A percentile compares a stretch with the other conserved stretches of the same genome.
phyloP scores from a whole-genome alignment of 768 basidiomycete genomes.

The Leccinum truebloodii region DNA sequence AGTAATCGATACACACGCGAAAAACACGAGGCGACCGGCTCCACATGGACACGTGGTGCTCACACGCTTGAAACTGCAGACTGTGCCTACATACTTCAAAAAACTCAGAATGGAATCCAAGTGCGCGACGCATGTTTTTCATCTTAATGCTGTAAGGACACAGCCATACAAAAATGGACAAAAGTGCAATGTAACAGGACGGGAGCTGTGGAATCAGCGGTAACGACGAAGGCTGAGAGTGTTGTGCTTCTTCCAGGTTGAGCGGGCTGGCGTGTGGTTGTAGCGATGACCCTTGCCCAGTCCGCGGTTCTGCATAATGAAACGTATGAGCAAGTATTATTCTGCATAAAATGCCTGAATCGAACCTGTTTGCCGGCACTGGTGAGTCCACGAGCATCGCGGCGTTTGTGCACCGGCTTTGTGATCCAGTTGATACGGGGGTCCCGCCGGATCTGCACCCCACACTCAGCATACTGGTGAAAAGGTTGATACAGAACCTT shows the following conservation, averaged over 20 bases:
- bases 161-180: conserved; percentile 31
- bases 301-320: conserved; percentile 77
- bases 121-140: conserved; percentile 14
- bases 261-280: conserved; percentile 90
- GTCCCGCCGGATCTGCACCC: conserved; percentile 82
- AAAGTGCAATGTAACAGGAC: conserved; percentile 18
- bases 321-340: conserved; percentile 4
- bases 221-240: conserved; percentile 90
- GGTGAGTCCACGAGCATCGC: conserved; percentile 97
- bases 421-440: conserved; percentile 99
- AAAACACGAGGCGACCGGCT: conserved; percentile 18
- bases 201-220: conserved; percentile 48
- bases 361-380: conserved; percentile 91
- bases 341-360: conserved; percentile 2
- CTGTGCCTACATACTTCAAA: neutral
- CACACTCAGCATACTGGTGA: conserved; percentile 12
- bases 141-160: conserved; percentile 12
- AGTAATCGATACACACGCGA: conserved; percentile 18
- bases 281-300: conserved; percentile 92
- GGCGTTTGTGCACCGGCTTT: conserved; percentile 97
- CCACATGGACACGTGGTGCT: neutral
- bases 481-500: conserved; percentile 33
- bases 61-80: neutral
- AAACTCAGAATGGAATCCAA: neutral
- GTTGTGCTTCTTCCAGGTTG: conserved; percentile 99